Evolutionary conservation across 2,329 filamentous ascomycete species (phyloP).

Genomic region (Curvularia spicifera): DNA sequence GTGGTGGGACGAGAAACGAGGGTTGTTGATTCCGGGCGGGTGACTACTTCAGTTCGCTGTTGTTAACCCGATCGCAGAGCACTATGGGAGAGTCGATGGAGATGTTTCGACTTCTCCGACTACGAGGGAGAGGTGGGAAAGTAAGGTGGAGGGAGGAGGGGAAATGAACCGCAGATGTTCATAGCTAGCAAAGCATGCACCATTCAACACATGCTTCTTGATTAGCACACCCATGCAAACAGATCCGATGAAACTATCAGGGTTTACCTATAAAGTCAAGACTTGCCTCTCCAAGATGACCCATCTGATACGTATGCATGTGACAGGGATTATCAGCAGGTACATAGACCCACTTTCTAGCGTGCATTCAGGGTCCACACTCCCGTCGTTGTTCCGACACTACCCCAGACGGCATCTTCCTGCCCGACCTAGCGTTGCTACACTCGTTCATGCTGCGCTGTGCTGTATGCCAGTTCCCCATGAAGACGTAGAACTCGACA

Average conservation of each 20-base stretch:
- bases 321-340: constrained; percentile 18
- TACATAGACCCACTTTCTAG: constrained; percentile 16
- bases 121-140: constrained; percentile 17
- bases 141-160: background rate
- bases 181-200: constrained; percentile 19
- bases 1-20: constrained; percentile 6
- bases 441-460: constrained; percentile 2
- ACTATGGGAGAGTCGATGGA: constrained; percentile 20
- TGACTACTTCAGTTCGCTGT: constrained; percentile 7
- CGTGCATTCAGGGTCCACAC: constrained; percentile 15
- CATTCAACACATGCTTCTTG: constrained; percentile 10
- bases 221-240: constrained; percentile 13
- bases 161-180: background rate
- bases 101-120: constrained; percentile 25
- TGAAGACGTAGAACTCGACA: constrained; percentile 34
- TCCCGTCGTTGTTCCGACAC: constrained; percentile 17
- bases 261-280: background rate
- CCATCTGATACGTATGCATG: constrained; percentile 2
- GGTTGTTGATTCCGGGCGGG: background rate
- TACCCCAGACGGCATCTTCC: constrained; percentile 15
- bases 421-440: background rate
- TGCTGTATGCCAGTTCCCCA: constrained; percentile 15
- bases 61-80: constrained; percentile 16
- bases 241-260: background rate
- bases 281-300: background rate